These are phyloP conservation scores for Trametes cingulata DNA, from an alignment of 768 basidiomycete genomes.

Conservation along the genomic window DNA sequence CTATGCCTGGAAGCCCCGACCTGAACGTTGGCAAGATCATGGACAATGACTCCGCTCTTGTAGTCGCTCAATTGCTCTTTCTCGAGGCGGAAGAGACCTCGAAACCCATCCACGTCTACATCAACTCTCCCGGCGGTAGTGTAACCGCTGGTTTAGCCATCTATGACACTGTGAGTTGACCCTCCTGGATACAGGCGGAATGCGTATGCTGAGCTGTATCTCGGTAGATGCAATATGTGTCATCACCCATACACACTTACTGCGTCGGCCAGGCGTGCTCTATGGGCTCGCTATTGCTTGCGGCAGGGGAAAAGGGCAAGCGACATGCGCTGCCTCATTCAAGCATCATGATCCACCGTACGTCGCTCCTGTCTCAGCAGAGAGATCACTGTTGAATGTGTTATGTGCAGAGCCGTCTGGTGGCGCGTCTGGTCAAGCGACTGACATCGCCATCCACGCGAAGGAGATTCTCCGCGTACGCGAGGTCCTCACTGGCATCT, in stretches of 20 bases:
- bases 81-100: conserved; percentile 94
- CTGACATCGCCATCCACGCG: conserved; percentile 97
- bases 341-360: conserved; percentile 98
- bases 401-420: conserved; percentile 84
- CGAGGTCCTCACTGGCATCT: conserved; percentile 80
- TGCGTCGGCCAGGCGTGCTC: conserved; percentile 94
- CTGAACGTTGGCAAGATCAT: conserved; percentile 57
- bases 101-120: conserved; percentile 95
- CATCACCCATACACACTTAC: conserved; percentile 94
- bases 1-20: too few relatives aligned
- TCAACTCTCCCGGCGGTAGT: conserved; percentile 95
- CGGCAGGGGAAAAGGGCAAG: conserved; percentile 88
- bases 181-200: too few relatives aligned
- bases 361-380: conserved; percentile 25
- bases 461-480: conserved; percentile 93
- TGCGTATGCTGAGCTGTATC: conserved; percentile 33
- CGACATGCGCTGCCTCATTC: conserved; percentile 91
- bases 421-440: conserved; percentile 92
- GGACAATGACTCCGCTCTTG: conserved; percentile 85
- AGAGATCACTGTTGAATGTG: neutral
- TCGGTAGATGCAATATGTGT: conserved; percentile 90
- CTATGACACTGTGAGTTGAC: conserved; percentile 83
- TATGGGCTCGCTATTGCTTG: conserved; percentile 93
- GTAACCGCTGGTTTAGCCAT: conserved; percentile 96
- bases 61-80: conserved; percentile 91